phyloP scores from a whole-genome alignment of 352 stramenopile species.

The Phytophthora aleatoria region DNA sequence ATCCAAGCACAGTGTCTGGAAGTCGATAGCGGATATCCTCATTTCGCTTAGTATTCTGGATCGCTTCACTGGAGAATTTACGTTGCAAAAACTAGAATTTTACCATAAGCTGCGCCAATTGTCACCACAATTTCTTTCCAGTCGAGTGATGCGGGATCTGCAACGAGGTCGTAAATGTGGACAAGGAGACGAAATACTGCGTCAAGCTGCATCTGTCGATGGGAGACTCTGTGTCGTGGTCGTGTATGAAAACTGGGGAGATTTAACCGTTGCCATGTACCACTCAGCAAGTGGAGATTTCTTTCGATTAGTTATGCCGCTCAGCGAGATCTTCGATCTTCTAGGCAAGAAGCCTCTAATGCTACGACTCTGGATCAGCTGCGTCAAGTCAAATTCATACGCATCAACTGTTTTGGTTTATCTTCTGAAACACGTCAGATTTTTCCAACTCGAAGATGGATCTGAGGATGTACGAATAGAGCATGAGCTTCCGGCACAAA shows the following conservation, averaged over 20 bases:
- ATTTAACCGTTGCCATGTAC: slow-evolving; percentile 64
- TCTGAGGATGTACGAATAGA: slow-evolving; percentile 26
- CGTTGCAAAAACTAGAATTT: slow-evolving; percentile 68
- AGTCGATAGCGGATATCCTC: slow-evolving; percentile 48
- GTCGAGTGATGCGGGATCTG: slow-evolving; percentile 67
- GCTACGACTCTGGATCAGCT: slow-evolving; percentile 68
- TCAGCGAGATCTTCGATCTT: slow-evolving; percentile 44
- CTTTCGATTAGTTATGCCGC: slow-evolving; percentile 36
- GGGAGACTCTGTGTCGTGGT: slow-evolving; percentile 55
- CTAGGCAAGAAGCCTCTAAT: slow-evolving; percentile 46
- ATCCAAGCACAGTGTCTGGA: slow-evolving; percentile 20
- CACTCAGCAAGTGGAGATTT: slow-evolving; percentile 39
- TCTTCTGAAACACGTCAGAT: slow-evolving; percentile 49
- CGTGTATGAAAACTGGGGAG: slow-evolving; percentile 83
- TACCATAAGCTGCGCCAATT: slow-evolving; percentile 67
- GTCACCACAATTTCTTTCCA: slow-evolving; percentile 54
- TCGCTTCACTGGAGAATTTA: slow-evolving; percentile 72
- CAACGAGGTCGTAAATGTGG: slow-evolving; percentile 62
- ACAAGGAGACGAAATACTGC: slow-evolving; percentile 71
- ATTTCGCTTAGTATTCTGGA: slow-evolving; percentile 70
- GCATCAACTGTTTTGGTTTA: slow-evolving; percentile 42
- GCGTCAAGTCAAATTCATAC: slow-evolving; percentile 78
- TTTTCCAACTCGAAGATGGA: slow-evolving; percentile 14
- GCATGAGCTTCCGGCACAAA: slow-evolving; percentile 3
- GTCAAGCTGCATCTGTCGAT: slow-evolving; percentile 53